Conservation (phyloP, 2,329 filamentous ascomycete genomes). For the Colletotrichum sublineola region DNA sequence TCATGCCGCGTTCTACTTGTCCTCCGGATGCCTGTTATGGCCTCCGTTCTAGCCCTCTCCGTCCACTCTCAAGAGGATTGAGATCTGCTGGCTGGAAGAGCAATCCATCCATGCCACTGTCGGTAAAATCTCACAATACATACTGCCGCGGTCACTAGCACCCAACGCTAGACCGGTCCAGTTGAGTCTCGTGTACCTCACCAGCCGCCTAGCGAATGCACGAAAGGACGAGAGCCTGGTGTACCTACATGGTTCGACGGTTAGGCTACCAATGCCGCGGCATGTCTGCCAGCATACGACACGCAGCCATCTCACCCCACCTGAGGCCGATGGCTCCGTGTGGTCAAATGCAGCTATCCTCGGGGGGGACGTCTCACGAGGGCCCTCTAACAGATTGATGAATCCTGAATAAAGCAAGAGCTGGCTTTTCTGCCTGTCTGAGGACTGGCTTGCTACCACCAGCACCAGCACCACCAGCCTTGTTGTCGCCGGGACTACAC, state of each 20-base stretch:
- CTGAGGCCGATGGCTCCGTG: conserved; percentile 32
- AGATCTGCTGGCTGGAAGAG: conserved; percentile 5
- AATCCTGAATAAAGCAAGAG: background rate
- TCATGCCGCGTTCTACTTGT: background rate
- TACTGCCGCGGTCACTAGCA: background rate
- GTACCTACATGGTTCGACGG: conserved; percentile 33
- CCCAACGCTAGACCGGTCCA: conserved; percentile 13
- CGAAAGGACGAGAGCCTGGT: conserved; percentile 24
- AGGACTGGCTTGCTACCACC: background rate
- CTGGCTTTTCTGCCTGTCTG: background rate
- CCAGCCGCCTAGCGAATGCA: conserved; percentile 34
- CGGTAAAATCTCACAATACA: background rate
- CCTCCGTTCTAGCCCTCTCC: conserved; percentile 19
- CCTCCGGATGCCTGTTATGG: conserved; percentile 6
- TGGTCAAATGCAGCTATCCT: conserved; percentile 26
- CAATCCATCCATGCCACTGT: background rate
- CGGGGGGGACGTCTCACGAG: background rate
- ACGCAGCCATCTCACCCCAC: conserved; percentile 18
- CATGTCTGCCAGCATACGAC: conserved; percentile 30
- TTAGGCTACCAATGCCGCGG: conserved; percentile 31
- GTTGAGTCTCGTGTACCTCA: conserved; percentile 19
- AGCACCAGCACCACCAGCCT: conserved; percentile 2
- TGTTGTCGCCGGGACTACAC: background rate
- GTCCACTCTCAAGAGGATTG: background rate
- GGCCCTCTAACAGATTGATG: background rate